Evolutionary conservation across 768 basidiomycete genomes (phyloP).

Genomic region (Polyporus arcularius): DNA sequence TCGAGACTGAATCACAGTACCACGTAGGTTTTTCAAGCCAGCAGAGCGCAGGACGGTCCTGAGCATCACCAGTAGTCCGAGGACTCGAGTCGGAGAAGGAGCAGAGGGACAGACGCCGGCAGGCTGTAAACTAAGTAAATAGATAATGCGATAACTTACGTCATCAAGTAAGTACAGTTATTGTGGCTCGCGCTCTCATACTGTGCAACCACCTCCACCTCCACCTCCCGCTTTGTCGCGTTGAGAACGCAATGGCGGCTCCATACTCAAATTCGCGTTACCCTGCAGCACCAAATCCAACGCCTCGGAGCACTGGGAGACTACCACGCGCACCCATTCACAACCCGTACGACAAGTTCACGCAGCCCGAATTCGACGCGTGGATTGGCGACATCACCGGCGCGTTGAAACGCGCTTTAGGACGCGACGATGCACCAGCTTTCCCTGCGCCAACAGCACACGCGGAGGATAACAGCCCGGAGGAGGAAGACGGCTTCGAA

Average conservation of each 20-base stretch:
- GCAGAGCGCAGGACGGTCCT: not conserved
- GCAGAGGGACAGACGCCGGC: too few species aligned
- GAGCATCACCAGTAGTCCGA: not conserved
- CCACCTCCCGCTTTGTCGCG: not conserved
- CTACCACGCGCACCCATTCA: conserved; percentile 51
- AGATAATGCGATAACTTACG: too few species aligned
- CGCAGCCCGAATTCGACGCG: conserved; percentile 65
- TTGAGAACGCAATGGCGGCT: conserved; percentile 21
- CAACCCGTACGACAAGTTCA: conserved; percentile 77
- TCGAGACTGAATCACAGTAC: not conserved
- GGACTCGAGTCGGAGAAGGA: too few species aligned
- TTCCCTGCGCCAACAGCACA: not conserved
- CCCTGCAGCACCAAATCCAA: conserved; percentile 23
- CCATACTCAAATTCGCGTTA: conserved; percentile 21
- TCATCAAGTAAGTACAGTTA: too few species aligned
- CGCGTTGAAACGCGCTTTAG: conserved; percentile 58
- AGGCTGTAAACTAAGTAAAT: too few species aligned
- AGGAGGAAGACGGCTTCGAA: conserved; percentile 38
- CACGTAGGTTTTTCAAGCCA: not conserved
- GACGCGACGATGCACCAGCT: conserved; percentile 37
- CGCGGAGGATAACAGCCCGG: conserved; percentile 28
- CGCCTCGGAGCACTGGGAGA: conserved; percentile 21
- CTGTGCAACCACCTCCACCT: not conserved
- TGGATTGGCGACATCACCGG: conserved; percentile 68
- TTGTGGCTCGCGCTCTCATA: not conserved